Conservation (phyloP, 139 green algal genomes). For the Chlorella vulgaris region DNA sequence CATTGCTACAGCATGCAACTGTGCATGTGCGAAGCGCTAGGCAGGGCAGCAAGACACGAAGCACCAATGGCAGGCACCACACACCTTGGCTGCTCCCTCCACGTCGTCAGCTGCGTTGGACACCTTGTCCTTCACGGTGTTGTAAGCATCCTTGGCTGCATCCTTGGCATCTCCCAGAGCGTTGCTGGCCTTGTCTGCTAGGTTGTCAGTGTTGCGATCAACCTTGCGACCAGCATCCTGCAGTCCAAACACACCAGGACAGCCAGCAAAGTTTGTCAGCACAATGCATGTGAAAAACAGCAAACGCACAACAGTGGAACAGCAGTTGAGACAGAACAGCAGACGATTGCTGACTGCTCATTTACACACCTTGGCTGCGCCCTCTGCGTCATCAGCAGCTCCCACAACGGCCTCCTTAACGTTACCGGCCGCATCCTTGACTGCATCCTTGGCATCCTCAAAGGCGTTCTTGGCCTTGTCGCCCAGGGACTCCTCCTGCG, state of each 20-base stretch:
- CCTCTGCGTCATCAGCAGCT: neutral
- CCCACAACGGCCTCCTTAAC: neutral
- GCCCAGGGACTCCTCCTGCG: neutral
- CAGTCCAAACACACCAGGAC: no score
- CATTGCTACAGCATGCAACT: no score
- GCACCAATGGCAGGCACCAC: no score
- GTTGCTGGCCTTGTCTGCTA: neutral
- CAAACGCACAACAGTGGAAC: neutral
- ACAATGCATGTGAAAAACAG: neutral
- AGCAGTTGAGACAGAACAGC: no score
- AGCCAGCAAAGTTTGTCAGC: no score
- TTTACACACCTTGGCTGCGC: no score
- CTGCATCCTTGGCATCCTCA: constrained; percentile 5
- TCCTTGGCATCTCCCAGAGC: neutral
- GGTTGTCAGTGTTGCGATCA: neutral
- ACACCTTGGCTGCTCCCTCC: no score
- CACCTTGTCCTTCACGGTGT: neutral
- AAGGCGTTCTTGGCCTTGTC: neutral
- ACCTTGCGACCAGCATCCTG: neutral
- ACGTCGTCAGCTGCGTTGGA: neutral
- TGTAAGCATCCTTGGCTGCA: no score
- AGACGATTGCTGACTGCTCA: no score
- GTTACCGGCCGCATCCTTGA: neutral
- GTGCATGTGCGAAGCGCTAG: no score
- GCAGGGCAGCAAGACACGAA: no score